Conservation (phyloP, 2,329 filamentous ascomycete species). For the Hypoxylon sp. region DNA sequence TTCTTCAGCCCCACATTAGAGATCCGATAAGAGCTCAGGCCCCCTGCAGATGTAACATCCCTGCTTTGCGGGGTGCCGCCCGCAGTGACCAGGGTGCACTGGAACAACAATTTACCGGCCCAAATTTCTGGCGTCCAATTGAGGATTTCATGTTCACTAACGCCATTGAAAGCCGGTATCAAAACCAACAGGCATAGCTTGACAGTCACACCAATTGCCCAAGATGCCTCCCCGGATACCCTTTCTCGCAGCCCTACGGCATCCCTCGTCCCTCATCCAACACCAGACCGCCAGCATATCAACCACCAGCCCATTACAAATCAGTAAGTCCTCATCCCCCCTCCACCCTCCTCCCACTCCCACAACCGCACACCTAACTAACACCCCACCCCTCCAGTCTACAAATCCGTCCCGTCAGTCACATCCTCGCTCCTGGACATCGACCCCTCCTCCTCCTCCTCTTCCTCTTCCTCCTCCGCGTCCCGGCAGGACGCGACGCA, state of each 20-base stretch:
- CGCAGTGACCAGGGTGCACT: conserved; percentile 19
- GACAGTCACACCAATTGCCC: conserved; percentile 37
- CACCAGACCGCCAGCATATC: conserved; percentile 49
- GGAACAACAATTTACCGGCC: conserved; percentile 39
- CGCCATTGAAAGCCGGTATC: conserved; percentile 6
- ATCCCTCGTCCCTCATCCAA: conserved; percentile 42
- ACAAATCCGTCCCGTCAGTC: conserved; percentile 37
- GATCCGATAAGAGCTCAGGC: conserved; percentile 38
- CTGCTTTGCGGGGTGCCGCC: conserved; percentile 21
- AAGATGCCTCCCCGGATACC: conserved; percentile 62
- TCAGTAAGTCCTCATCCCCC: conserved; percentile 42
- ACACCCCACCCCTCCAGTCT: conserved; percentile 36
- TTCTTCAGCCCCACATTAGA: conserved; percentile 25
- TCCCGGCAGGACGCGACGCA: conserved; percentile 34
- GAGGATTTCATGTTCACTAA: neutral
- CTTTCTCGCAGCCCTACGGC: conserved; percentile 47
- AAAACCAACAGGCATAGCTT: conserved; percentile 3
- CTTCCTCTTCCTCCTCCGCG: conserved; percentile 2
- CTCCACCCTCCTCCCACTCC: neutral
- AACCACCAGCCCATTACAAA: conserved; percentile 44
- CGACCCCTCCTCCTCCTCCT: conserved; percentile 28
- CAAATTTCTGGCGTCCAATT: conserved; percentile 33
- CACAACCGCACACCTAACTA: conserved; percentile 4
- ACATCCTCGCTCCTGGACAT: conserved; percentile 48
- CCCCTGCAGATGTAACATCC: conserved; percentile 19